These are phyloP conservation scores for Cyberlindnera mycetangii DNA, from an alignment of 805 yeast species.

Conservation along the genomic window DNA sequence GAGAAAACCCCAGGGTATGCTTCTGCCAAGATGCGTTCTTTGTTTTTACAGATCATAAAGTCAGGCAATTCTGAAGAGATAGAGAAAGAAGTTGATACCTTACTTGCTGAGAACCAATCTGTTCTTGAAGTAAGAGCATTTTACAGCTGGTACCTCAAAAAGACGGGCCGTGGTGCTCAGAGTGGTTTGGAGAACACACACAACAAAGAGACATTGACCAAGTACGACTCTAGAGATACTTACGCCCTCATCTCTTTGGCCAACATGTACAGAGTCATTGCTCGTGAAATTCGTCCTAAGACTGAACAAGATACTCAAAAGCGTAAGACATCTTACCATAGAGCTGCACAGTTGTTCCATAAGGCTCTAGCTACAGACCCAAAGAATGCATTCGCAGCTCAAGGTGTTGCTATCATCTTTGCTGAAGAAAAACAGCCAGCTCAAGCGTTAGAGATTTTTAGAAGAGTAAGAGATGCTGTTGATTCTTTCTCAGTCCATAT, in stretches of 20 bases:
- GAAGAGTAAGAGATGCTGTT: slow-evolving; percentile 86
- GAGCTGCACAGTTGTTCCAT: slow-evolving; percentile 90
- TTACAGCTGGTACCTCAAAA: slow-evolving; percentile 82
- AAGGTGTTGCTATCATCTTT: slow-evolving; percentile 90
- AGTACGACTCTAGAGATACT: slow-evolving; percentile 80
- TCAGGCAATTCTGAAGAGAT: slow-evolving; percentile 39
- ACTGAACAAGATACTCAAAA: slow-evolving; percentile 50
- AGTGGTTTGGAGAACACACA: slow-evolving; percentile 69
- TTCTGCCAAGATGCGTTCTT: slow-evolving; percentile 69
- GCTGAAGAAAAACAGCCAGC: slow-evolving; percentile 78
- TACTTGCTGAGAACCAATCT: slow-evolving; percentile 53
- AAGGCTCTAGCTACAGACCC: slow-evolving; percentile 86
- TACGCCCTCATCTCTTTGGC: slow-evolving; percentile 90
- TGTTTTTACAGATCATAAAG: slow-evolving; percentile 56
- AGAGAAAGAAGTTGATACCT: slow-evolving; percentile 48
- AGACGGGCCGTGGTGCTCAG: slow-evolving; percentile 44
- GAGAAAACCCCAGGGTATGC: slow-evolving; percentile 63
- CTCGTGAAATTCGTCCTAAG: slow-evolving; percentile 62
- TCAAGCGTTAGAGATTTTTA: slow-evolving; percentile 79
- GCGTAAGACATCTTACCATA: slow-evolving; percentile 68
- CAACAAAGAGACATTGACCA: slow-evolving; percentile 80
- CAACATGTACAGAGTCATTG: slow-evolving; percentile 78
- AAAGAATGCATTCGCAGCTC: slow-evolving; percentile 91
- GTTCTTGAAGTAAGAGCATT: slow-evolving; percentile 85
- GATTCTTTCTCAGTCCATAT: slow-evolving; percentile 80